Base-by-base conservation (phyloP, 176 grass and related monocot species). In the Carex littledalei region DNA sequence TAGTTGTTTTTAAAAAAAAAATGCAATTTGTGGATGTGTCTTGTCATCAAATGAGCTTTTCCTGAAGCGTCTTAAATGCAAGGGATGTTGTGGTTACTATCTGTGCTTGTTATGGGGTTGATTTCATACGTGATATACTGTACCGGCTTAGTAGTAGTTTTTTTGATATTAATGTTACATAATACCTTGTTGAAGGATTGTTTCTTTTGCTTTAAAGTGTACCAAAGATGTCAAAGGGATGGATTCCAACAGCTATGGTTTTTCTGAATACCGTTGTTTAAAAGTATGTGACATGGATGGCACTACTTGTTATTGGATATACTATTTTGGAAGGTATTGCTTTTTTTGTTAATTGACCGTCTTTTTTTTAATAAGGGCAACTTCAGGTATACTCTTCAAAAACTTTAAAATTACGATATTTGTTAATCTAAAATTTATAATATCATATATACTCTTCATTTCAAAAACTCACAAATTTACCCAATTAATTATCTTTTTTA, bases 1-100 rank as follows among this genome's bases (percentile, higher is more conserved):
- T 14, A 62, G 37, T 81, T 47, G 24, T 64, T 61, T 59, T 60
- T 63, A 5, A 39, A 39, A 39, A 39, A 39, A 45, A 81, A 63
- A 12, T 81, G 32, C 39, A 24, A 45, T 63, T 64, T 45, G 43
- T 63, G 55, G 60, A 64, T 63, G 17, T 81, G 32, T 81, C 9
- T 64, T 64, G 15, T 81, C 4, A 63, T 41, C 41, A 43, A 26
- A 81, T 81, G 58, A 60, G 79, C 9, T 81, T 63, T 63, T 63
- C 39, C 11, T 81, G n/a, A 81, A 63, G 34, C 37, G 58, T 56
- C 16, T 78, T 56, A 21, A 76, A 17, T 76, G 29, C 47, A 16
- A 56, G 24, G 45, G 24, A 35, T 18, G 26, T 34, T 32, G 74
- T 56, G 74, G 52, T 78, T 78, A 34, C 52, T 57, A 18, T 31